Evolutionary conservation across 2,329 filamentous ascomycete genomes (phyloP), one percentile per base, ranked within the genome.

Genomic region (Penicillium rolfsii): DNA sequence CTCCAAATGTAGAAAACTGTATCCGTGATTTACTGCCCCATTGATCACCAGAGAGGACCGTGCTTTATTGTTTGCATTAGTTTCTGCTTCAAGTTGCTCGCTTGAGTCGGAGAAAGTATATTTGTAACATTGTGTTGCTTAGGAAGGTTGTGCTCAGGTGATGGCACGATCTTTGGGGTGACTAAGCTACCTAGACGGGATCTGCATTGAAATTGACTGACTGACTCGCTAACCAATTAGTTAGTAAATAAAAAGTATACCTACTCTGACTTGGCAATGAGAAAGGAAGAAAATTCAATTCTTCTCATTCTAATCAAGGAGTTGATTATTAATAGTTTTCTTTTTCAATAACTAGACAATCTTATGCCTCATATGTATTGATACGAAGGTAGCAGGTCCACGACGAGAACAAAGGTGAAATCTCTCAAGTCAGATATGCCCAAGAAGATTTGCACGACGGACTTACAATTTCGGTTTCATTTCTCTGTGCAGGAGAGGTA

Each of bases 41-140:
- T 55, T 41, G 57, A 58, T 63, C 62, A 56, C 33, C 53, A 58
- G 46, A 53, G 43, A 49, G 53, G 38, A 22, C 53, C 30, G 57
- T 59, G 57, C 59, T 61, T 48, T n/a, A 49, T 59, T 58, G 33
- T 54, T 56, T 57, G 61, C 59, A 63, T 59, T 36, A 59, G 55
- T 56, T 38, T 38, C 52, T 54, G 50, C 9, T 22, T 43, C 55
- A 12, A 57, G 48, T 52, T 48, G 35, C 24, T 45, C 19, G 22
- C 14, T 26, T 7, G 41, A 40, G 41, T 36, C 14, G 14, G 4
- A n/a, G 5, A 53, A 53, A 53, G 35, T 53, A 26, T 52, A 52
- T 52, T 52, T 24, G n/a, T 38, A 36, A 40, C 26, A 28, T 53
- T 26, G 8, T 22, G 35, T 6, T 28, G n/a, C n/a, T 14, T 14